These are phyloP conservation scores for Moringa oleifera DNA, from an alignment of 345 rosid species.

Conservation along the genomic window DNA sequence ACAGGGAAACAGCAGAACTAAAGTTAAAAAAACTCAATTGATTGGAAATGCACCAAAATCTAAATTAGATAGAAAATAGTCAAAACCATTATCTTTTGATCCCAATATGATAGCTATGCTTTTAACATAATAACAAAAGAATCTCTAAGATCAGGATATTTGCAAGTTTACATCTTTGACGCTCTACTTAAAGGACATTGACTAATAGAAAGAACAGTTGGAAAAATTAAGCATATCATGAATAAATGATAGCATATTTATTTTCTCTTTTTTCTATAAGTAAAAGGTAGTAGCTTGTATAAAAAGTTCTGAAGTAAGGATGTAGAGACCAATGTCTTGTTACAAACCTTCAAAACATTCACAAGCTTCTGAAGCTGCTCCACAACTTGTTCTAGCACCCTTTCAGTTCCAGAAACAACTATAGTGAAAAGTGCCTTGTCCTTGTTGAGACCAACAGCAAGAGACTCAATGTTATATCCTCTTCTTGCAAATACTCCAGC, in stretches of 20 bases:
- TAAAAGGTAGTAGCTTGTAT: background rate
- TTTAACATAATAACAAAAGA: background rate
- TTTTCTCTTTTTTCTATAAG: background rate
- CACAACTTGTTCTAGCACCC: constrained; percentile 69
- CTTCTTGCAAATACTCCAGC: constrained; percentile 97
- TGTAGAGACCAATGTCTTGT: background rate
- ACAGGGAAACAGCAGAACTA: background rate
- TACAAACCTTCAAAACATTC: constrained; percentile 79
- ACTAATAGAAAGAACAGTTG: too few species aligned
- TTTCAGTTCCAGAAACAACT: constrained; percentile 85
- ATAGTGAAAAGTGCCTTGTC: constrained; percentile 93
- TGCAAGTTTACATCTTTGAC: background rate
- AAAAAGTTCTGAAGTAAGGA: background rate
- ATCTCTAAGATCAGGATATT: background rate
- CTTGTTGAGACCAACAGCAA: constrained; percentile 90
- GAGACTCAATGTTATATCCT: constrained; percentile 96
- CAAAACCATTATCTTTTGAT: background rate
- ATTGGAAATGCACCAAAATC: background rate
- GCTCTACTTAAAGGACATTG: too few species aligned
- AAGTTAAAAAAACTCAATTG: background rate
- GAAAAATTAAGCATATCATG: background rate
- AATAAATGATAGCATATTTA: too few species aligned
- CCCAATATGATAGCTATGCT: background rate
- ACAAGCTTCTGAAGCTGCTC: constrained; percentile 98
- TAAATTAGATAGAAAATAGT: background rate